Conservation (phyloP, 2,329 filamentous ascomycete genomes). For the Aspergillus versicolor region DNA sequence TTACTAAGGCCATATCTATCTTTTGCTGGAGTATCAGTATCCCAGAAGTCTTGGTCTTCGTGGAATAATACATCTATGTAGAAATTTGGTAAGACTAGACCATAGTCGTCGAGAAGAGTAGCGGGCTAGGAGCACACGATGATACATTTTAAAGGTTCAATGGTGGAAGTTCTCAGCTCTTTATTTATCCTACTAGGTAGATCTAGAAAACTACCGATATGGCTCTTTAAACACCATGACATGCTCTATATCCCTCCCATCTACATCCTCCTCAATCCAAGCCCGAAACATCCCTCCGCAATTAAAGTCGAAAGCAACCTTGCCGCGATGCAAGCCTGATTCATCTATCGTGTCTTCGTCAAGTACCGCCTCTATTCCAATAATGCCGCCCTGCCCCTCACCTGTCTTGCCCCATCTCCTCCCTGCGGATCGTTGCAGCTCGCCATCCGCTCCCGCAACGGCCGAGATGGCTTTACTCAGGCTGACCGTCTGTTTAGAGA, state of each 20-base stretch:
- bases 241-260: conserved; percentile 34
- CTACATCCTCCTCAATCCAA: conserved; percentile 53
- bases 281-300: conserved; percentile 86
- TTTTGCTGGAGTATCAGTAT: no score
- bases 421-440: conserved; percentile 72
- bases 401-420: conserved; percentile 70
- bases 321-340: conserved; percentile 40
- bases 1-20: no score
- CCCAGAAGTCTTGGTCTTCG: no score
- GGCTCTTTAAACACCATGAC: conserved; percentile 47
- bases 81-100: no score
- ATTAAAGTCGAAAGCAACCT: conserved; percentile 76
- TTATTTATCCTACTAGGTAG: neutral
- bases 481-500: conserved; percentile 46
- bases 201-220: conserved; percentile 22
- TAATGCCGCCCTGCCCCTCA: conserved; percentile 82
- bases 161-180: neutral
- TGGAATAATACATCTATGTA: no score
- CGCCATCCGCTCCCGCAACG: conserved; percentile 69
- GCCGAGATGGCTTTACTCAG: conserved; percentile 60
- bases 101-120: no score
- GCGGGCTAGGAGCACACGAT: no score
- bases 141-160: no score
- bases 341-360: conserved; percentile 60
- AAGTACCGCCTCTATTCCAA: conserved; percentile 60